Conservation (phyloP, 306 rosid genomes). For the Dalbergia cultrata region DNA sequence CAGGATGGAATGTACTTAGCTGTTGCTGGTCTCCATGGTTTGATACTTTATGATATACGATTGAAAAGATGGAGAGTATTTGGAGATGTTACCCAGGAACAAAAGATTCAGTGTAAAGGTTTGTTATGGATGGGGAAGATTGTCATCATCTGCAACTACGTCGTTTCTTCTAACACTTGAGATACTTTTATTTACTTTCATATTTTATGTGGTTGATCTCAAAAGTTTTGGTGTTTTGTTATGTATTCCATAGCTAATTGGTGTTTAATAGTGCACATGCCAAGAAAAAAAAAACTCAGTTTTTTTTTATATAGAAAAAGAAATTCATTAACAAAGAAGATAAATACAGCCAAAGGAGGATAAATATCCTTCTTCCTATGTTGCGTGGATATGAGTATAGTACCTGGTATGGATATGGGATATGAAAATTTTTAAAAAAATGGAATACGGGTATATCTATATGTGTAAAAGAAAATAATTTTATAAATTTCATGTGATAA, state of each 20-base stretch:
- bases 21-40: slow-evolving; percentile 93
- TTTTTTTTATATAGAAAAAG: background rate
- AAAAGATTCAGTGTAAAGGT: no score
- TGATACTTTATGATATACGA: slow-evolving; percentile 89
- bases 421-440: no score
- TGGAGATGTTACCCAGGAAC: slow-evolving; percentile 97
- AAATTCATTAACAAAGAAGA: no score
- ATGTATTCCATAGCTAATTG: slow-evolving; percentile 19
- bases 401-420: no score
- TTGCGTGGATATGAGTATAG: no score
- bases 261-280: background rate
- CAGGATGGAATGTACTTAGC: slow-evolving; percentile 94
- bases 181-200: slow-evolving; percentile 53
- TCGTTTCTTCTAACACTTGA: slow-evolving; percentile 87
- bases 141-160: slow-evolving; percentile 94
- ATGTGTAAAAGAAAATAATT: no score
- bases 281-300: background rate
- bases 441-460: no score
- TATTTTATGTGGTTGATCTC: slow-evolving; percentile 35
- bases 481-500: no score
- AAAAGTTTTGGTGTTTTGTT: slow-evolving; percentile 40
- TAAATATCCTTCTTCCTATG: no score
- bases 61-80: slow-evolving; percentile 89
- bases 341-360: no score
- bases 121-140: no score